A percentile compares a stretch with the other conserved stretches of the same genome.
These are phyloP conservation scores for Gastrolobium bilobum DNA, from an alignment of 306 rosid species.

Conservation along the genomic window DNA sequence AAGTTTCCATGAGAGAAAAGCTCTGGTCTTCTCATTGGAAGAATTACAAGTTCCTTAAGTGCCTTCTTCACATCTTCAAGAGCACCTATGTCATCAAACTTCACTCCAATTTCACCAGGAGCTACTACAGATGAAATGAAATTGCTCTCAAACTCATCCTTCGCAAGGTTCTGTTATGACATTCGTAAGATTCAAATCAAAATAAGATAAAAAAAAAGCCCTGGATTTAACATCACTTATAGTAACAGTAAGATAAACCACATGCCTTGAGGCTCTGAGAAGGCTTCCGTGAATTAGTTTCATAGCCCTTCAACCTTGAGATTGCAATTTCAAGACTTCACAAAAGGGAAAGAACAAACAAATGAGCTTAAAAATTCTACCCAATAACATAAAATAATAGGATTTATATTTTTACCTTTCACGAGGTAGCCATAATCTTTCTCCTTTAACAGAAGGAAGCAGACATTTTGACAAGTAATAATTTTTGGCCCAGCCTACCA, in stretches of 20 bases:
- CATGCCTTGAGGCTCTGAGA: conserved; percentile 91
- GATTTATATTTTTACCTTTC: conserved; percentile 71
- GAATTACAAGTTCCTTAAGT: conserved; percentile 92
- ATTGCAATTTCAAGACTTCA: conserved; percentile 88
- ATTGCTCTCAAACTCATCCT: conserved; percentile 95
- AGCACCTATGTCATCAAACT: conserved; percentile 97
- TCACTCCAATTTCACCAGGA: conserved; percentile 95
- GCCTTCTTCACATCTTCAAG: conserved; percentile 95
- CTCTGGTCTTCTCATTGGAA: conserved; percentile 97
- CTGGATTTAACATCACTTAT: conserved; percentile 24
- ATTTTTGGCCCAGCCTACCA: conserved; percentile 96
- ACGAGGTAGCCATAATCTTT: conserved; percentile 75
- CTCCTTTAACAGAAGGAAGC: conserved; percentile 82
- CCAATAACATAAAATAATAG: conserved; percentile 7
- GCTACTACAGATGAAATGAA: conserved; percentile 93
- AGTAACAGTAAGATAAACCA: conserved; percentile 24
- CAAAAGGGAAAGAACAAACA: conserved; percentile 42
- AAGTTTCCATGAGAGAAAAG: conserved; percentile 93
- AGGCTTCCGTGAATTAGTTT: conserved; percentile 71
- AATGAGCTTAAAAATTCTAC: conserved; percentile 43
- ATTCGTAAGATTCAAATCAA: conserved; percentile 41
- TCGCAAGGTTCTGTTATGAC: conserved; percentile 81
- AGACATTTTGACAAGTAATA: conserved; percentile 80
- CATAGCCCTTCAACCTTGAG: conserved; percentile 84
- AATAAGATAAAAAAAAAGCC: conserved; percentile 8